These are phyloP conservation scores for Epichloe sibirici DNA, from an alignment of 2,329 filamentous ascomycete genomes.

Conservation along the genomic window DNA sequence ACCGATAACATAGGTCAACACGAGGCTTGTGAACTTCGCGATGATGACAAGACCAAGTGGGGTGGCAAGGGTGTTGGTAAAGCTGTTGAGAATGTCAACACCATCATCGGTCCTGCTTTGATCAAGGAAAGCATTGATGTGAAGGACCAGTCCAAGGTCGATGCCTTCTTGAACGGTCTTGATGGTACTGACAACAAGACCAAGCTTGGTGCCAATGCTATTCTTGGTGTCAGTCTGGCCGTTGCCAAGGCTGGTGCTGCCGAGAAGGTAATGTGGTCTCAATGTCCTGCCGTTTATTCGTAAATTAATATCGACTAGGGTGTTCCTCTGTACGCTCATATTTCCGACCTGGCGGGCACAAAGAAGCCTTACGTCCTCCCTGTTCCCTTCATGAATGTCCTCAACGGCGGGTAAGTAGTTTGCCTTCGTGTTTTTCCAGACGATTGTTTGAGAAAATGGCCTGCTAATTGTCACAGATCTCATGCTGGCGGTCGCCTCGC, in stretches of 20 bases:
- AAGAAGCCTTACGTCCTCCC: conserved; percentile 88
- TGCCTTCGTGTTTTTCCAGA: background rate
- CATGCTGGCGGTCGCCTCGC: conserved; percentile 93
- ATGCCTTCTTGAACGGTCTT: conserved; percentile 74
- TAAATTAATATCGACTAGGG: conserved; percentile 30
- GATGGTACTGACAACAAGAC: conserved; percentile 80
- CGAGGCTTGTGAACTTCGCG: conserved; percentile 83
- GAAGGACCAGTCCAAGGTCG: conserved; percentile 75
- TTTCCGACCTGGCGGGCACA: conserved; percentile 77
- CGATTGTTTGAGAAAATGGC: background rate
- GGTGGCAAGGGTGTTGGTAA: conserved; percentile 77
- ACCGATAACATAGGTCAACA: conserved; percentile 54
- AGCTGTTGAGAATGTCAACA: conserved; percentile 79
- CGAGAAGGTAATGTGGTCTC: conserved; percentile 50
- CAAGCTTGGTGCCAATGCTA: conserved; percentile 79
- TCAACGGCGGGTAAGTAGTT: conserved; percentile 54
- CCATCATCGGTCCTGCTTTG: conserved; percentile 63
- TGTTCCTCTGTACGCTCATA: conserved; percentile 76
- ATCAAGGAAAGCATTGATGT: conserved; percentile 76
- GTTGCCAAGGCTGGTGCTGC: conserved; percentile 82
- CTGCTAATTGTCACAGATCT: conserved; percentile 41
- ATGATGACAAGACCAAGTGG: conserved; percentile 81
- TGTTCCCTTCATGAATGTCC: conserved; percentile 87
- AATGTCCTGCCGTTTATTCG: too few relatives aligned
- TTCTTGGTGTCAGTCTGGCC: conserved; percentile 73